Percentiles rank a stretch among this genome's conserved stretches.
Conservation (phyloP, 352 stramenopile species). For the Pythium sukuiense region DNA sequence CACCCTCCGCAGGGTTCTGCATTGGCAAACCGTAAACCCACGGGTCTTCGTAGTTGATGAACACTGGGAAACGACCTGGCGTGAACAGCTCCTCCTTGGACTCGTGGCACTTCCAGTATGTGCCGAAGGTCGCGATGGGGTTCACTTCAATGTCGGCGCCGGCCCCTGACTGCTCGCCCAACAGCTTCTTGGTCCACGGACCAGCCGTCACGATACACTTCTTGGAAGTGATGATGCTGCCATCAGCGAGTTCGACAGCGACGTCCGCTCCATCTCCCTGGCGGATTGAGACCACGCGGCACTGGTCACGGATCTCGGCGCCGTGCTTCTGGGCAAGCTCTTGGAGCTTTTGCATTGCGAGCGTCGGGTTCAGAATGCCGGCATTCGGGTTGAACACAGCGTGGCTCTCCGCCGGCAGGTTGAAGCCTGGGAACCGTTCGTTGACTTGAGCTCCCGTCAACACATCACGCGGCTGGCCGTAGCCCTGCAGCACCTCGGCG, state of each 20-base stretch:
- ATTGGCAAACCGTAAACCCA: conserved; percentile 59
- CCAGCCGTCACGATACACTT: conserved; percentile 66
- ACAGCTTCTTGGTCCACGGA: conserved; percentile 49
- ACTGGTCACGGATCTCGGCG: conserved; percentile 40
- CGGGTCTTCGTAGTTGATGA: conserved; percentile 59
- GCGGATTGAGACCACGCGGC: conserved; percentile 15
- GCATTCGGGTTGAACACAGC: conserved; percentile 50
- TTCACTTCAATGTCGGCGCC: conserved; percentile 43
- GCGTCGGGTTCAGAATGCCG: conserved; percentile 53
- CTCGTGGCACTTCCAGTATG: conserved; percentile 52
- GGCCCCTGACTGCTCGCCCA: conserved; percentile 20
- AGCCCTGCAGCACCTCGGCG: conserved; percentile 13
- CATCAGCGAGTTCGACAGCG: conserved; percentile 35
- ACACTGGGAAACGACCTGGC: conserved; percentile 55
- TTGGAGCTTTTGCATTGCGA: conserved; percentile 55
- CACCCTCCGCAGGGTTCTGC: conserved; percentile 40
- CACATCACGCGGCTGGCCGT: conserved; percentile 32
- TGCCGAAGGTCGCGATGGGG: conserved; percentile 62
- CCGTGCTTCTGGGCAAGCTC: conserved; percentile 38
- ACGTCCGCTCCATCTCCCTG: conserved; percentile 21
- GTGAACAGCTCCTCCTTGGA: conserved; percentile 39
- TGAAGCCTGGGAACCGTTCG: conserved; percentile 52
- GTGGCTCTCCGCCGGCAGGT: conserved; percentile 35
- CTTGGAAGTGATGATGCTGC: conserved; percentile 24
- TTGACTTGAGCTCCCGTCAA: conserved; percentile 48